These are phyloP conservation scores for Apiotrichum montevideense DNA, from an alignment of 1,284 basidiomycete species.

Conservation along the genomic window DNA sequence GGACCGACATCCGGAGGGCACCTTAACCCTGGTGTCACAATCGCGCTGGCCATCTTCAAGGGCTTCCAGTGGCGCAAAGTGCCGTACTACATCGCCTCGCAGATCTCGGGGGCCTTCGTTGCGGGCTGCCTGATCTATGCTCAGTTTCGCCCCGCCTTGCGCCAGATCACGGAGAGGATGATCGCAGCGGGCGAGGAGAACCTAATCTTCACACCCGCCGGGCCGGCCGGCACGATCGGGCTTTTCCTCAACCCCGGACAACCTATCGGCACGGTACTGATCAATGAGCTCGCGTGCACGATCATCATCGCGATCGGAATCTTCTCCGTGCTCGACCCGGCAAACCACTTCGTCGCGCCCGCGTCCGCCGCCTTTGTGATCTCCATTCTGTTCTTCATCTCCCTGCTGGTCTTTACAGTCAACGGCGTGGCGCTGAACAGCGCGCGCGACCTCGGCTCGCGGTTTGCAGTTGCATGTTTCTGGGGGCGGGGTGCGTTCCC, in stretches of 20 bases:
- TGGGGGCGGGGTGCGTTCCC: slow-evolving; percentile 12
- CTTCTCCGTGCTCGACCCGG: slow-evolving; percentile 14
- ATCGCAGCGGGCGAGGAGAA: background rate
- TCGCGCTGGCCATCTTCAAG: slow-evolving; percentile 23
- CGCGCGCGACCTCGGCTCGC: slow-evolving; percentile 15
- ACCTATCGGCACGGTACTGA: slow-evolving; percentile 5
- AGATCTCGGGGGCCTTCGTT: slow-evolving; percentile 27
- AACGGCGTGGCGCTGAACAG: slow-evolving; percentile 16
- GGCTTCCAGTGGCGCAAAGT: slow-evolving; percentile 38
- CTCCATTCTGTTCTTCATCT: slow-evolving; percentile 7
- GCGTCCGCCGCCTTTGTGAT: slow-evolving; percentile 4
- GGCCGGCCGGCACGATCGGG: slow-evolving; percentile 5
- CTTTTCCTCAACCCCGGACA: background rate
- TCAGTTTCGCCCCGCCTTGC: slow-evolving; percentile 1
- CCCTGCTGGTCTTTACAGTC: background rate
- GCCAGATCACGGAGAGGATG: slow-evolving; percentile 1
- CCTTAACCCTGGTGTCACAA: slow-evolving; percentile 23
- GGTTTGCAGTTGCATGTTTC: slow-evolving; percentile 9
- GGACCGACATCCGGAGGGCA: slow-evolving; percentile 24
- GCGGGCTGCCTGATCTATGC: slow-evolving; percentile 4
- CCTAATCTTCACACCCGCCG: background rate
- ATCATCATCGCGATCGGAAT: slow-evolving; percentile 3
- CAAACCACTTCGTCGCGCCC: slow-evolving; percentile 13
- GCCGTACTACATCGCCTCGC: slow-evolving; percentile 30
- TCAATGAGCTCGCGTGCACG: slow-evolving; percentile 10